These are phyloP conservation scores for Cystobasidium pallidum DNA, from an alignment of 1,284 basidiomycete genomes.

Conservation along the genomic window DNA sequence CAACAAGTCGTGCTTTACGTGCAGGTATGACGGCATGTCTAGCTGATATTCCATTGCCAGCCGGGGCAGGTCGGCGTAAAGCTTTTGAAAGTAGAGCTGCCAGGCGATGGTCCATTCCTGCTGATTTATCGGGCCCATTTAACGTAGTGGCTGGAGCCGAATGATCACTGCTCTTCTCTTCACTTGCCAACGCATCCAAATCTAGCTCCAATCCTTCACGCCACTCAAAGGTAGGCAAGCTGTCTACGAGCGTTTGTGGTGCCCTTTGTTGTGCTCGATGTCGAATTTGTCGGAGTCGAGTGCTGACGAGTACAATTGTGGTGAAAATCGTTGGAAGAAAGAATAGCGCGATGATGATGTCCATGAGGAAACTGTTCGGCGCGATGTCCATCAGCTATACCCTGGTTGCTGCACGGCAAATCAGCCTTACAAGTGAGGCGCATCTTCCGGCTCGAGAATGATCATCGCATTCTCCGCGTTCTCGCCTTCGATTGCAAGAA, in stretches of 20 bases:
- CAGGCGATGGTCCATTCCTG: slow-evolving; percentile 21
- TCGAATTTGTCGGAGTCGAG: slow-evolving; percentile 23
- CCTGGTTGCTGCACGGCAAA: background rate
- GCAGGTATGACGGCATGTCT: slow-evolving; percentile 8
- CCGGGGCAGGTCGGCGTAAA: slow-evolving; percentile 12
- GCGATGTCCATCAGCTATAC: background rate
- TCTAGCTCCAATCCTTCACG: slow-evolving; percentile 30
- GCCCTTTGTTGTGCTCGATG: slow-evolving; percentile 31
- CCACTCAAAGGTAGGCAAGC: slow-evolving; percentile 36
- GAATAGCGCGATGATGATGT: slow-evolving; percentile 41
- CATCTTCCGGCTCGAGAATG: slow-evolving; percentile 29
- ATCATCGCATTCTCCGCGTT: slow-evolving; percentile 9
- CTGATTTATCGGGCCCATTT: background rate
- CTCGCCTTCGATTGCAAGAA: slow-evolving; percentile 17
- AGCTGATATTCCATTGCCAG: slow-evolving; percentile 1
- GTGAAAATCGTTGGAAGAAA: slow-evolving; percentile 44
- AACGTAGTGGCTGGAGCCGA: background rate
- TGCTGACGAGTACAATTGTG: slow-evolving; percentile 18
- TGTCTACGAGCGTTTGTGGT: slow-evolving; percentile 37
- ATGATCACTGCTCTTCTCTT: slow-evolving; percentile 18
- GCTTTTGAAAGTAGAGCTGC: slow-evolving; percentile 3
- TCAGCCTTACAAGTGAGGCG: slow-evolving; percentile 30
- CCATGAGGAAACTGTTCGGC: slow-evolving; percentile 26
- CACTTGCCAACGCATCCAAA: slow-evolving; percentile 8
- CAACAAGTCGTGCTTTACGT: slow-evolving; percentile 21